Percentiles rank a stretch among this genome's conserved stretches.
phyloP scores from a whole-genome alignment of 768 basidiomycete species.

The Agaricus subrufescens region DNA sequence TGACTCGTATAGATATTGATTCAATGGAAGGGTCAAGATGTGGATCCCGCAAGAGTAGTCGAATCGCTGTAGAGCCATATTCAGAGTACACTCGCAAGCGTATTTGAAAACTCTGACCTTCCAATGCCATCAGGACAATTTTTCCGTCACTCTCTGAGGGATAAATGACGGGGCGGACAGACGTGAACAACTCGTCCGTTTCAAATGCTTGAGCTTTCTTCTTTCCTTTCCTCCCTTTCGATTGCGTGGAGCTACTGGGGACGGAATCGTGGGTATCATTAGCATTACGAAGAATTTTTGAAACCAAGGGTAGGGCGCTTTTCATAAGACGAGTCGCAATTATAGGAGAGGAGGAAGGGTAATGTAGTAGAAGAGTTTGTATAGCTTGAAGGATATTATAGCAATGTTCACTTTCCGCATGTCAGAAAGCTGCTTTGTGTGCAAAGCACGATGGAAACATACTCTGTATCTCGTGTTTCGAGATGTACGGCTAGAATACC shows the following conservation, averaged over 20 bases:
- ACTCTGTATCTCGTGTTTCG: constrained; percentile 51
- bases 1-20: constrained; percentile 54
- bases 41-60: constrained; percentile 41
- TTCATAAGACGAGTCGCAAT: constrained; percentile 51
- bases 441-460: constrained; percentile 17
- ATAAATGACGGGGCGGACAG: constrained; percentile 42
- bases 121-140: constrained; percentile 46
- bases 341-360: constrained; percentile 41
- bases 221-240: constrained; percentile 51
- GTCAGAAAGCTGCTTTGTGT: background rate
- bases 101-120: constrained; percentile 40
- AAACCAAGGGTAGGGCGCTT: constrained; percentile 44
- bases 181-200: constrained; percentile 67
- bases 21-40: constrained; percentile 48
- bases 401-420: constrained; percentile 27
- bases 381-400: constrained; percentile 42
- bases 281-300: constrained; percentile 40
- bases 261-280: constrained; percentile 21
- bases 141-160: constrained; percentile 46
- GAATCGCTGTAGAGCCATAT: constrained; percentile 38
- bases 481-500: constrained; percentile 53
- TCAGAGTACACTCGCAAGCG: background rate
- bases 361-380: constrained; percentile 37
- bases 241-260: constrained; percentile 13
- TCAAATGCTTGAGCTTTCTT: constrained; percentile 70